Evolutionary conservation across 768 basidiomycete species (phyloP).

Genomic region (Lactarius sp.): DNA sequence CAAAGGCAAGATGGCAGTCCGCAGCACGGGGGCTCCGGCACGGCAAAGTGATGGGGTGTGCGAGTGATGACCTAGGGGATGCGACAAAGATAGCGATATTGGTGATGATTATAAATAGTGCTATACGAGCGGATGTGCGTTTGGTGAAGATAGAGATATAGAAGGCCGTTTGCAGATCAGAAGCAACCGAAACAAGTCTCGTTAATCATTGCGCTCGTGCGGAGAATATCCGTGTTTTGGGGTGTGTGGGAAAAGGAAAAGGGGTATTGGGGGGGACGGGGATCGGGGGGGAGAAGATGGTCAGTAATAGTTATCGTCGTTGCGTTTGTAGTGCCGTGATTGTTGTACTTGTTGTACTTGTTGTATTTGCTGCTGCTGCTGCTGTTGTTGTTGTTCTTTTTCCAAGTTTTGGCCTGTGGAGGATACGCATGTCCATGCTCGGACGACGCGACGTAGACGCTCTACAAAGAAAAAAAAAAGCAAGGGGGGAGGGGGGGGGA

Average conservation of each 20-base stretch:
- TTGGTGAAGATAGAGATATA: slow-evolving; percentile 4
- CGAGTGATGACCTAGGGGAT: slow-evolving; percentile 1
- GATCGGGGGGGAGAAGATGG: not conserved
- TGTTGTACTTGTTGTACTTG: not conserved
- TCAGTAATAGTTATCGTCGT: slow-evolving; percentile 12
- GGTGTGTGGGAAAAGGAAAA: too few relatives aligned
- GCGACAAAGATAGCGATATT: slow-evolving; percentile 13
- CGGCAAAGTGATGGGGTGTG: not conserved
- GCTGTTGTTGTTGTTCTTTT: not conserved
- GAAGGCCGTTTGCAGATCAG: slow-evolving; percentile 6
- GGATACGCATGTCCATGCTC: slow-evolving; percentile 19
- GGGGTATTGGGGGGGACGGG: not conserved
- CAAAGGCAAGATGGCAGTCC: not conserved
- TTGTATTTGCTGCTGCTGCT: not conserved
- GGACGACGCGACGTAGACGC: slow-evolving; percentile 15
- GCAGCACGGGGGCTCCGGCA: slow-evolving; percentile 3
- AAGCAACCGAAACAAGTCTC: slow-evolving; percentile 1
- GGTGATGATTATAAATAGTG: slow-evolving; percentile 23
- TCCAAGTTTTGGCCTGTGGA: not conserved
- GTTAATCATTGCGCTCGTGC: not conserved
- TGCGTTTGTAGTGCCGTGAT: slow-evolving; percentile 4
- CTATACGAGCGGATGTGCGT: slow-evolving; percentile 18
- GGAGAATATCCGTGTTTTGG: not conserved
- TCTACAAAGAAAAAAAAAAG: not conserved
- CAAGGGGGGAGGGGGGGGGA: too few relatives aligned